A percentile compares a stretch with the other conserved stretches of the same genome.
phyloP scores from a whole-genome alignment of 768 basidiomycete genomes.

The Tremella mesenterica region DNA sequence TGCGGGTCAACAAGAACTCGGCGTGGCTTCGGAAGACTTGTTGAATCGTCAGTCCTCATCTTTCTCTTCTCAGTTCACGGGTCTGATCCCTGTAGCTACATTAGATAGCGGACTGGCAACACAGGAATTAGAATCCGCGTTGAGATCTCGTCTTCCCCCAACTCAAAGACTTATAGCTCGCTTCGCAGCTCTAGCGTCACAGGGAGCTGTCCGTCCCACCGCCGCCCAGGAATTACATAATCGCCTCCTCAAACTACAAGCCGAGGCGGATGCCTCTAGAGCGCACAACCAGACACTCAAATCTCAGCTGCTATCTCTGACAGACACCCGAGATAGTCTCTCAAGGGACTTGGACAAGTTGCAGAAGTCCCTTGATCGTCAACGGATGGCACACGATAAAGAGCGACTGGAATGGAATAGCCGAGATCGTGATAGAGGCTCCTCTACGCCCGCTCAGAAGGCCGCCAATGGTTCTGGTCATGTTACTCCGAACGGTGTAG shows the following conservation, averaged over 20 bases:
- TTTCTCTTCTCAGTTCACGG: neutral
- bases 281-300: slow-evolving; percentile 13
- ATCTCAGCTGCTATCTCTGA: slow-evolving; percentile 14
- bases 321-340: slow-evolving; percentile 13
- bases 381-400: slow-evolving; percentile 38
- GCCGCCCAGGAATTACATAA: slow-evolving; percentile 21
- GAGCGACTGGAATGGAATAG: slow-evolving; percentile 20
- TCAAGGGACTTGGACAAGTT: slow-evolving; percentile 24
- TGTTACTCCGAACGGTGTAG: slow-evolving; percentile 36
- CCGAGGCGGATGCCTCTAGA: slow-evolving; percentile 19
- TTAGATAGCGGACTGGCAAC: slow-evolving; percentile 18
- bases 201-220: slow-evolving; percentile 5
- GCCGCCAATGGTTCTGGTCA: slow-evolving; percentile 25
- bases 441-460: slow-evolving; percentile 19
- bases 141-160: slow-evolving; percentile 21
- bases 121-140: slow-evolving; percentile 24
- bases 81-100: slow-evolving; percentile 17
- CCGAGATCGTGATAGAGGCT: slow-evolving; percentile 10
- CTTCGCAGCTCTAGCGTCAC: slow-evolving; percentile 17
- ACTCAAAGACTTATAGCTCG: slow-evolving; percentile 21
- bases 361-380: slow-evolving; percentile 29
- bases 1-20: slow-evolving; percentile 14
- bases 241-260: slow-evolving; percentile 19
- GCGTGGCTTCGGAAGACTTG: slow-evolving; percentile 1
- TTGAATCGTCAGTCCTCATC: slow-evolving; percentile 26